These are phyloP conservation scores for Colletotrichum filicis DNA, from an alignment of 2,329 filamentous ascomycete species.

Conservation along the genomic window DNA sequence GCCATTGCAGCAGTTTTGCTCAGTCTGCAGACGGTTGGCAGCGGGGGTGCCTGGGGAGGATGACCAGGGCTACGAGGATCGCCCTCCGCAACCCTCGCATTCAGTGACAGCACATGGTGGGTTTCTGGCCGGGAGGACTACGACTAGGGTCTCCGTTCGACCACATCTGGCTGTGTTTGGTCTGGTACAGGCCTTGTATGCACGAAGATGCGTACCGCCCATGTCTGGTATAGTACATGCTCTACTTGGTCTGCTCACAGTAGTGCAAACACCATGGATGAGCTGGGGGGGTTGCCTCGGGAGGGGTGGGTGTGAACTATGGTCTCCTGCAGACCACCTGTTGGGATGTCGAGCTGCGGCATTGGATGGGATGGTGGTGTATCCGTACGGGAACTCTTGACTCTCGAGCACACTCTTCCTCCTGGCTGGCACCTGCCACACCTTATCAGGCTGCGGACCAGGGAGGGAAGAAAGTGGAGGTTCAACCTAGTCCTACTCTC, in stretches of 20 bases:
- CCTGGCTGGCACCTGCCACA: slow-evolving; percentile 33
- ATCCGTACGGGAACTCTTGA: slow-evolving; percentile 6
- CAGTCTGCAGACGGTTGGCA: neutral
- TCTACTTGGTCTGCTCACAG: slow-evolving; percentile 21
- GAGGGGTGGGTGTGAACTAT: slow-evolving; percentile 21
- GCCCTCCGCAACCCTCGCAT: slow-evolving; percentile 11
- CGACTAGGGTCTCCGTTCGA: slow-evolving; percentile 14
- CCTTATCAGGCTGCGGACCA: slow-evolving; percentile 33
- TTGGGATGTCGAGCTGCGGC: slow-evolving; percentile 29
- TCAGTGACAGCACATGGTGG: slow-evolving; percentile 26
- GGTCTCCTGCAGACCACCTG: slow-evolving; percentile 29
- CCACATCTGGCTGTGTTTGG: slow-evolving; percentile 14
- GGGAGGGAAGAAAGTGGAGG: slow-evolving; percentile 11
- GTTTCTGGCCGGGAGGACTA: slow-evolving; percentile 6
- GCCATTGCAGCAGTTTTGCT: slow-evolving; percentile 17
- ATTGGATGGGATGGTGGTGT: slow-evolving; percentile 21
- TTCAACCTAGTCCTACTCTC: neutral
- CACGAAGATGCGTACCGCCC: slow-evolving; percentile 14
- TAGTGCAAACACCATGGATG: slow-evolving; percentile 23
- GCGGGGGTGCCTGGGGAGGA: slow-evolving; percentile 12
- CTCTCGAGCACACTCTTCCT: slow-evolving; percentile 14
- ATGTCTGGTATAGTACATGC: slow-evolving; percentile 20
- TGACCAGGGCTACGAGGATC: slow-evolving; percentile 25
- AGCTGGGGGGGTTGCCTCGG: slow-evolving; percentile 7
- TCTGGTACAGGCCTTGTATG: slow-evolving; percentile 26